Evolutionary conservation across 2,329 filamentous ascomycete species (phyloP).

Genomic region (Hypoxylon sp.): DNA sequence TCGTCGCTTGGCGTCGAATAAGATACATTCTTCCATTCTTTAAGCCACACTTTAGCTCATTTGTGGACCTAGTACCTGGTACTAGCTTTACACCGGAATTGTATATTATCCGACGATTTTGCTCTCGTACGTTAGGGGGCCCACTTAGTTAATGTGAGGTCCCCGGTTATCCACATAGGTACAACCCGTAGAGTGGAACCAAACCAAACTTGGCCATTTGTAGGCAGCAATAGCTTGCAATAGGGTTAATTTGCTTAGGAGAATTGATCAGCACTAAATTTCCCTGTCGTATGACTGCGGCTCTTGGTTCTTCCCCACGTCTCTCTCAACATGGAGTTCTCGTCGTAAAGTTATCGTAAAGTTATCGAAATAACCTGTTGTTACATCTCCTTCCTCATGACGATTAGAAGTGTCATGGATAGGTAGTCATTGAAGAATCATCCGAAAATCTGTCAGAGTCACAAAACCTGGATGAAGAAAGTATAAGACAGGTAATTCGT

Average conservation of each 20-base stretch:
- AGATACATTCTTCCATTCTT: not conserved
- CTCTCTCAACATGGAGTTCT: not conserved
- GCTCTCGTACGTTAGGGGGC: not conserved
- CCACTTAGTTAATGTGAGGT: not conserved
- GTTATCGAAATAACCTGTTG: not conserved
- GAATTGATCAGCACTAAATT: slow-evolving; percentile 6
- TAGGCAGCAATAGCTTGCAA: not conserved
- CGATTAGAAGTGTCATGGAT: not conserved
- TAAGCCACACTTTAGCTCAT: not conserved
- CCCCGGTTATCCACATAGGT: not conserved
- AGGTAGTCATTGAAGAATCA: not conserved
- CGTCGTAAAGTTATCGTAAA: not conserved
- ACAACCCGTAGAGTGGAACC: not conserved
- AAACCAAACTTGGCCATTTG: not conserved
- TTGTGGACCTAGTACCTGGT: too few relatives aligned
- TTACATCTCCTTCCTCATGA: not conserved
- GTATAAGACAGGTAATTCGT: not conserved
- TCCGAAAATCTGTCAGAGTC: not conserved
- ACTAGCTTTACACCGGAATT: not conserved
- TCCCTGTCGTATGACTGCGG: slow-evolving; percentile 9
- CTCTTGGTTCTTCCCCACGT: slow-evolving; percentile 2
- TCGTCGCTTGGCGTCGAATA: not conserved
- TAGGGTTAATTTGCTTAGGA: not conserved
- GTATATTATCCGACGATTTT: slow-evolving; percentile 1
- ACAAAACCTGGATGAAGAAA: not conserved